These are phyloP conservation scores for Ceratocystis eucalypticola DNA, from an alignment of 2,329 filamentous ascomycete species.

Conservation along the genomic window DNA sequence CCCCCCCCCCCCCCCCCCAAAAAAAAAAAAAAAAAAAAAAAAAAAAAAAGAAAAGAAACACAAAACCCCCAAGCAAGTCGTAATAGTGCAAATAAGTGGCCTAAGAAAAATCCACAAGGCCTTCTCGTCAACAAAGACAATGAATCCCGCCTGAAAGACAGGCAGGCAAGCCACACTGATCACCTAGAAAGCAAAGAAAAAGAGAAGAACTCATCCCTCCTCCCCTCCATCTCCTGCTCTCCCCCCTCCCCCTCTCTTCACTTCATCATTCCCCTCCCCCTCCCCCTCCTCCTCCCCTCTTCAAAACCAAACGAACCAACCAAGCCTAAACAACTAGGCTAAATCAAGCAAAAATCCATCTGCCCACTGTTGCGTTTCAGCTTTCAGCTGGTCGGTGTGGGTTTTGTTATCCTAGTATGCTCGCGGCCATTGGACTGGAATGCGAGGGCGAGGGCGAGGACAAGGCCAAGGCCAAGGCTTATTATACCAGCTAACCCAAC, in stretches of 20 bases:
- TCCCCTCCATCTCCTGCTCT: not conserved
- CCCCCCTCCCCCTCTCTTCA: not conserved
- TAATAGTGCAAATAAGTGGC: not conserved
- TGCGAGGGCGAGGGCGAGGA: not conserved
- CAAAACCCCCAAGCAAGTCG: not conserved
- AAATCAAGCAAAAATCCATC: not conserved
- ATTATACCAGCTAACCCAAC: not conserved
- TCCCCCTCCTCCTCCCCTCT: not conserved
- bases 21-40: not conserved
- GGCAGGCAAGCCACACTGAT: not conserved
- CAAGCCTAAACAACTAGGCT: not conserved
- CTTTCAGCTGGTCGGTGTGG: constrained; percentile 9
- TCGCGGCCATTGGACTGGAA: not conserved
- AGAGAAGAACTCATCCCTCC: not conserved
- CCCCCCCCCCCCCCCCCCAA: not conserved
- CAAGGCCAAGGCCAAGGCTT: not conserved
- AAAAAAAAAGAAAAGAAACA: too few relatives aligned
- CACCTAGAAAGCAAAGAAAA: not conserved
- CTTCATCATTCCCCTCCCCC: not conserved
- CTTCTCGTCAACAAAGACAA: not conserved
- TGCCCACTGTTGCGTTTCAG: constrained; percentile 11
- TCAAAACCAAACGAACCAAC: not conserved
- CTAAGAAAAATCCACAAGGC: too few relatives aligned
- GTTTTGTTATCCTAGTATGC: not conserved
- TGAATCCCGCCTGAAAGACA: not conserved